Base-by-base conservation (phyloP, 257 asterid genomes). In the Nicotiana knightiana region DNA sequence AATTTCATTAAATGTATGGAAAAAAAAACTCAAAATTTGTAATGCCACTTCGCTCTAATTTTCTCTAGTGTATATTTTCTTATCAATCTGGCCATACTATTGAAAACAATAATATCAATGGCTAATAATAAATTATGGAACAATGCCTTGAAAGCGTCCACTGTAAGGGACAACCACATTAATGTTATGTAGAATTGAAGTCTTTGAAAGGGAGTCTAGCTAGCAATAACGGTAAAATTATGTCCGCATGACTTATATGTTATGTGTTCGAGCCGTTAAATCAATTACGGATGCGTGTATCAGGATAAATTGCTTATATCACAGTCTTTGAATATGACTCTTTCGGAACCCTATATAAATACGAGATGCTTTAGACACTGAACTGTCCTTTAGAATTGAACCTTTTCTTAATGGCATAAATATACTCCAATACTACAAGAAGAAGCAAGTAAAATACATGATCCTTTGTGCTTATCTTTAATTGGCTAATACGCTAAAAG, bases 281-380 rank as follows among this genome's bases (percentile, higher is more conserved):
- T 6, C 5, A 37, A 1, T 2, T 0, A 5, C 1, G 5, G 10
- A 39, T 39, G 1, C 2, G 6, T 37, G 43, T 1, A 37, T 37
- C 1, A 6, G 2, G 1, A 0, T 7, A 7, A 6, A 7, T 39
- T 39, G 10, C 10, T 9, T 6, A 39, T 2, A 6, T 39, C 8
- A 39, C 3, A 39, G 0, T 1, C 9, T 39, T 7, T 7, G 3
- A 0, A 7, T 7, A 7, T 3, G 0, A 0, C 10, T 7, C 2
- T 43, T 39, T 2, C 11, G 0, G 0, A 8, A 8, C 3, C 10
- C 0, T 43, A 43, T 0, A 0, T 43, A 3, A 43, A 8, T 2
- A 1, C 11, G 3, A 0, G 3, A 43, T 43, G 0, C 11, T 43
- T 43, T 0, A 2, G 6, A 0, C 0, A 5, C 8, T 37, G 1